Evolutionary conservation across 495 filamentous ascomycete genomes (phyloP).

Genomic region (Gamarada debralockiae): DNA sequence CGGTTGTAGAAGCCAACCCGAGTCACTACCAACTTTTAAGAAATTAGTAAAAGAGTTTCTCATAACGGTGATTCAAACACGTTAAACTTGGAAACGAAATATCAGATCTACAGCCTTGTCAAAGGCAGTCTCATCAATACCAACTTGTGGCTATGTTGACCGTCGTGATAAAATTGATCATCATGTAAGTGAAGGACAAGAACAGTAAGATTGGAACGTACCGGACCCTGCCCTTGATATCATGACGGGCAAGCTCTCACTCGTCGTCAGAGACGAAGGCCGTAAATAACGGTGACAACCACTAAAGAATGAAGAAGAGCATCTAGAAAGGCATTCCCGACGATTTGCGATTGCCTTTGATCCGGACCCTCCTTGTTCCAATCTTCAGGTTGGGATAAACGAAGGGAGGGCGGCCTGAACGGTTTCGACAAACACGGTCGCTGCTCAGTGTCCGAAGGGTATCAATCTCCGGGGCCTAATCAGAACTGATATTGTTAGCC

Average conservation of each 20-base stretch:
- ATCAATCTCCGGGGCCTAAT: background rate
- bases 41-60: background rate
- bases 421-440: too few species aligned
- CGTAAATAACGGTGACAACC: too few species aligned
- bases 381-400: too few species aligned
- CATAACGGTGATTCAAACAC: background rate
- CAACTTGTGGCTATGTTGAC: slow-evolving; percentile 31
- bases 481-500: slow-evolving; percentile 2
- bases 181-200: slow-evolving; percentile 31
- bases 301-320: too few species aligned
- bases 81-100: slow-evolving; percentile 1
- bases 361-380: too few species aligned
- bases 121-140: slow-evolving; percentile 31
- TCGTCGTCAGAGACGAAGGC: too few species aligned
- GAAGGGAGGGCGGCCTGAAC: too few species aligned
- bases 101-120: slow-evolving; percentile 31
- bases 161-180: slow-evolving; percentile 32
- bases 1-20: too few species aligned
- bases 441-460: background rate
- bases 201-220: slow-evolving; percentile 21
- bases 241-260: background rate
- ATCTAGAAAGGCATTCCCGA: too few species aligned
- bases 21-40: background rate
- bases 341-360: too few species aligned
- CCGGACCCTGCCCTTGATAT: background rate